Percentiles rank a stretch among this genome's conserved stretches.
Conservation (phyloP, 2,329 filamentous ascomycete genomes). For the Fusarium sp. region DNA sequence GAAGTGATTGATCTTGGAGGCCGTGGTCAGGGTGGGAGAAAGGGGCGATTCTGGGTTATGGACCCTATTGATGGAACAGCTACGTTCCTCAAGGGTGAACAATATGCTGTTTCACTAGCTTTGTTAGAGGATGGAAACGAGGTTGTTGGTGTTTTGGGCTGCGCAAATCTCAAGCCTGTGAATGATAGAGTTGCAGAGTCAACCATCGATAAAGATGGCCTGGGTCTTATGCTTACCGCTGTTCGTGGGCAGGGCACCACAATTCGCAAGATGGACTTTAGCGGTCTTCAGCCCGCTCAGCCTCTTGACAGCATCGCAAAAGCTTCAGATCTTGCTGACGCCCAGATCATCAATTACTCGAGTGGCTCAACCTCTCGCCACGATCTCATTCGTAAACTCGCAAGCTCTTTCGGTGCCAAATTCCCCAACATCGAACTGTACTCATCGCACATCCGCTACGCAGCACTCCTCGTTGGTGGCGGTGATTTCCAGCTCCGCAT, state of each 20-base stretch:
- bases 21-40: conserved; percentile 51
- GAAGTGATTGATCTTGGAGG: conserved; percentile 71
- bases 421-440: conserved; percentile 56
- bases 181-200: conserved; percentile 54
- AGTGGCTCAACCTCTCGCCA: conserved; percentile 49
- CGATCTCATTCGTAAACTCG: conserved; percentile 49
- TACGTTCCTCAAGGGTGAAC: conserved; percentile 70
- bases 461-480: conserved; percentile 53
- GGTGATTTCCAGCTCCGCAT: conserved; percentile 53
- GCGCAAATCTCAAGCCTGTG: conserved; percentile 66
- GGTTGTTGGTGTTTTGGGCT: conserved; percentile 70
- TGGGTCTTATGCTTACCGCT: conserved; percentile 54
- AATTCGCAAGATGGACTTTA: conserved; percentile 44
- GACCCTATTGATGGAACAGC: conserved; percentile 75
- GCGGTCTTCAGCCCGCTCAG: conserved; percentile 33
- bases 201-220: conserved; percentile 49
- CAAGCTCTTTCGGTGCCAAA: conserved; percentile 47
- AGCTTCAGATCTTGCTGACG: conserved; percentile 31
- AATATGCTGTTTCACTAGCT: conserved; percentile 72
- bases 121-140: conserved; percentile 69
- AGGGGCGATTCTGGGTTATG: conserved; percentile 68
- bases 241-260: conserved; percentile 50
- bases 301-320: conserved; percentile 40
- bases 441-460: conserved; percentile 57
- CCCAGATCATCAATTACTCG: conserved; percentile 54